Evolutionary conservation across 2,329 filamentous ascomycete species (phyloP).

Genomic region (Ophiostoma fasciatum): DNA sequence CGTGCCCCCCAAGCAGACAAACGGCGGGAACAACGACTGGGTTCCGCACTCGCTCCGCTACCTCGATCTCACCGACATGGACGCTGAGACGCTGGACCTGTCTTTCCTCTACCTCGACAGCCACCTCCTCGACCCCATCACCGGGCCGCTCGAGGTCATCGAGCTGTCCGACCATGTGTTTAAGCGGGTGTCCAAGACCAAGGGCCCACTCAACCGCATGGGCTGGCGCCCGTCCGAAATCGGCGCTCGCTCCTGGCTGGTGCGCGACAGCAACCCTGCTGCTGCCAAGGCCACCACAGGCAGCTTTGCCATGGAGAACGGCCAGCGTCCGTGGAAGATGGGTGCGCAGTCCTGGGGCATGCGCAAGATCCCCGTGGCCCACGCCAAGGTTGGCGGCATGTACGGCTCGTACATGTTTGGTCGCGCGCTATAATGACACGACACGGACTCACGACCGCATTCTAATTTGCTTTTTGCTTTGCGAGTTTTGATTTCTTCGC

Average conservation of each 20-base stretch:
- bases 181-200: conserved; percentile 46
- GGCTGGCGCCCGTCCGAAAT: conserved; percentile 63
- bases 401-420: conserved; percentile 64
- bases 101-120: conserved; percentile 35
- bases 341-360: conserved; percentile 75
- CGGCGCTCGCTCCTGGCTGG: conserved; percentile 50
- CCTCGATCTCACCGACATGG: conserved; percentile 61
- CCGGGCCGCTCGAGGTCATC: conserved; percentile 59
- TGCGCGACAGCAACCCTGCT: conserved; percentile 33
- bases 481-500: conserved; percentile 1
- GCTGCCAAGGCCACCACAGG: conserved; percentile 24
- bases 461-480: conserved; percentile 4
- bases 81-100: conserved; percentile 43
- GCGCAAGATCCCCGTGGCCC: conserved; percentile 80
- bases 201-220: conserved; percentile 40
- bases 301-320: conserved; percentile 21
- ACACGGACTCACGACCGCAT: conserved; percentile 3
- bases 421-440: conserved; percentile 31
- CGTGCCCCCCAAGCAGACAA: conserved; percentile 28
- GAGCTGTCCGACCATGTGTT: conserved; percentile 59
- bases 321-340: conserved; percentile 62
- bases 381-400: conserved; percentile 84
- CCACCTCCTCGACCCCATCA: conserved; percentile 41
- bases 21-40: conserved; percentile 15
- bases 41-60: conserved; percentile 54